Base-by-base conservation (phyloP, 2,329 filamentous ascomycete species). In the Penicillium psychrosexuale region DNA sequence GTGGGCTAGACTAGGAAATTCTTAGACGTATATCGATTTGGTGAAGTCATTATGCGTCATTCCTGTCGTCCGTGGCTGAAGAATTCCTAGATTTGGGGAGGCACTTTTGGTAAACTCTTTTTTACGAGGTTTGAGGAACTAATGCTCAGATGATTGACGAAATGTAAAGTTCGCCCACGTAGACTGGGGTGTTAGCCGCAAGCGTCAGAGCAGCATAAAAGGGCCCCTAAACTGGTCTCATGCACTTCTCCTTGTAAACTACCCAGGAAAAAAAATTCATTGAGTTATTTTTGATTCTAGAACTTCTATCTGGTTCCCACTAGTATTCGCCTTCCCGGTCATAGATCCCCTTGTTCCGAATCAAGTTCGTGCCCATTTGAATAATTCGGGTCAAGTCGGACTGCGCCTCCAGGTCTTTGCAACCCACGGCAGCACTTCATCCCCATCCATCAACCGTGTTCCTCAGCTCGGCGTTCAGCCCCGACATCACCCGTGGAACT, bases 401-500 rank as follows among this genome's bases (percentile, higher is more conserved):
- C 63, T 51, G 7, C 59, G 48, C 57, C 51, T 49, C 59, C 46
- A 65, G 57, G 55, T 59, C 57, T 66, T 69, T 56, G 57, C 55
- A 59, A 61, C 56, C 57, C 55, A 62, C 62, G 60, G 62, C 60
- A 59, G 60, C 56, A 28, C 57, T 55, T 58, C 46, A 47, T 47
- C 54, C 50, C 64, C 60, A 24, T 24, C 63, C 60, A 55, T 60
- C 55, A 64, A 61, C 57, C 60, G 34, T 51, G 47, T 34, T 51
- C 55, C 53, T 62, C 59, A 64, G 57, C 63, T 67, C 62, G 57
- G 64, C 59, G 62, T 55, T 61, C 56, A 53, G 57, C 61, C 63
- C 72, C 72, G 72, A 72, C 69, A 72, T 74, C 66, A 70, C 64
- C 72, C 72, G 72, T 68, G 56, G 49, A 65, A 69, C 69, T 70